These are phyloP conservation scores for Verticillium dahliae DNA, from an alignment of 2,329 filamentous ascomycete species.

Conservation along the genomic window DNA sequence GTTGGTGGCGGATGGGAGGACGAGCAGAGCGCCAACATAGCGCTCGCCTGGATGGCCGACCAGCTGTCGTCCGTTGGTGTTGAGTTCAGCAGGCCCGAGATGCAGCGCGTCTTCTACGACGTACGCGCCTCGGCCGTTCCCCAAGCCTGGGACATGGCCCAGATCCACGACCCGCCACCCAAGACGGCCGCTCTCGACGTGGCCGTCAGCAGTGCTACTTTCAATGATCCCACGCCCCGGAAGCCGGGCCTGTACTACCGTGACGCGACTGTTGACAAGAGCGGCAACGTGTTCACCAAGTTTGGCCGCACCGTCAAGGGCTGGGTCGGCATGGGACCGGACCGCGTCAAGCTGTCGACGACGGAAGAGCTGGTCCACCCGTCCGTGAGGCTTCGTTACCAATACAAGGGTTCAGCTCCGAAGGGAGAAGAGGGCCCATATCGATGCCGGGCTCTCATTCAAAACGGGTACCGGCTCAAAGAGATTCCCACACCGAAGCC, in stretches of 20 bases:
- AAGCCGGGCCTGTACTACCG: conserved; percentile 16
- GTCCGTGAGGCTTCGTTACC: conserved; percentile 22
- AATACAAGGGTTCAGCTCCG: conserved; percentile 18
- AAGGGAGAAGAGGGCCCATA: conserved; percentile 18
- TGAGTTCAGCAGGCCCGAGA: conserved; percentile 15
- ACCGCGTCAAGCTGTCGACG: not conserved
- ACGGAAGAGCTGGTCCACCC: conserved; percentile 23
- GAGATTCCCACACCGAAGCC: not conserved
- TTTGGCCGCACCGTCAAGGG: not conserved
- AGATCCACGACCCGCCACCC: conserved; percentile 9
- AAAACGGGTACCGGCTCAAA: conserved; percentile 10
- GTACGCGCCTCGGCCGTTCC: conserved; percentile 3
- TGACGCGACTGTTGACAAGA: conserved; percentile 4
- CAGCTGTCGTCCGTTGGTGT: conserved; percentile 15
- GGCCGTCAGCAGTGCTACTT: conserved; percentile 1
- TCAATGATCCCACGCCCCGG: conserved; percentile 1
- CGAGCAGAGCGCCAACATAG: conserved; percentile 14
- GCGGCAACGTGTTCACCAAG: not conserved
- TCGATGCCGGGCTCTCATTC: conserved; percentile 9
- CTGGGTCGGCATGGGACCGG: not conserved
- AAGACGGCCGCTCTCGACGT: conserved; percentile 5
- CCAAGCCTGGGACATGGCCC: conserved; percentile 11
- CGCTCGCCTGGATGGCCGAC: conserved; percentile 17
- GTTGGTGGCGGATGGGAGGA: conserved; percentile 49
- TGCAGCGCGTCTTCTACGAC: conserved; percentile 13